A percentile compares a stretch with the other conserved stretches of the same genome.
Evolutionary conservation across 2,329 filamentous ascomycete genomes (phyloP).

Genomic region (Calonectria multiphialidica): DNA sequence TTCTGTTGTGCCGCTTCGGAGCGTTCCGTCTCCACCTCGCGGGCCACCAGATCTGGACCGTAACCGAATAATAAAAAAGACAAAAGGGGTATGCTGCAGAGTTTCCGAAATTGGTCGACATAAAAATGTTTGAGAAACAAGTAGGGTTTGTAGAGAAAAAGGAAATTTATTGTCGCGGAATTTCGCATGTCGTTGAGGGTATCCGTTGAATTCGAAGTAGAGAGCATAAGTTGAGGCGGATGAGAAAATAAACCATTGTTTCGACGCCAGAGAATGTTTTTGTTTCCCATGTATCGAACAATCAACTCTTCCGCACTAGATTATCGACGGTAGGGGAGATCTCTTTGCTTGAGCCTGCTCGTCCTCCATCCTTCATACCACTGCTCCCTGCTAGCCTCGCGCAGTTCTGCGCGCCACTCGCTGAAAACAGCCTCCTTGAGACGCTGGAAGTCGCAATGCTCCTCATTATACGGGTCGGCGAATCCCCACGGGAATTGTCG

Average conservation of each 20-base stretch:
- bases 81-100: slow-evolving; percentile 52
- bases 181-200: slow-evolving; percentile 34
- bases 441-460: slow-evolving; percentile 93
- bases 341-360: slow-evolving; percentile 70
- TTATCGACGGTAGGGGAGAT: slow-evolving; percentile 55
- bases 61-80: slow-evolving; percentile 42
- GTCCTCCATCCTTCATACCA: slow-evolving; percentile 98
- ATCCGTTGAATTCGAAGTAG: slow-evolving; percentile 23
- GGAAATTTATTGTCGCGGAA: slow-evolving; percentile 29
- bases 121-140: slow-evolving; percentile 35
- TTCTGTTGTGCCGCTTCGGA: background rate
- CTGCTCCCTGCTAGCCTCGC: slow-evolving; percentile 88
- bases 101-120: slow-evolving; percentile 43
- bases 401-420: slow-evolving; percentile 92
- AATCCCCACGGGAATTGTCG: slow-evolving; percentile 97
- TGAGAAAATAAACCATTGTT: slow-evolving; percentile 21
- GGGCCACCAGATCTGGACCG: slow-evolving; percentile 33
- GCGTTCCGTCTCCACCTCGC: slow-evolving; percentile 28
- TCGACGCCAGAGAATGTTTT: background rate
- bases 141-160: slow-evolving; percentile 32
- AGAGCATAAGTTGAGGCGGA: slow-evolving; percentile 12
- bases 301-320: slow-evolving; percentile 10
- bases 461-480: slow-evolving; percentile 89
- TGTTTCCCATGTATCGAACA: slow-evolving; percentile 20
- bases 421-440: slow-evolving; percentile 93